Percentiles rank a stretch among this genome's conserved stretches.
These are phyloP conservation scores for Datisca glomerata DNA, from an alignment of 306 rosid species.

Conservation along the genomic window DNA sequence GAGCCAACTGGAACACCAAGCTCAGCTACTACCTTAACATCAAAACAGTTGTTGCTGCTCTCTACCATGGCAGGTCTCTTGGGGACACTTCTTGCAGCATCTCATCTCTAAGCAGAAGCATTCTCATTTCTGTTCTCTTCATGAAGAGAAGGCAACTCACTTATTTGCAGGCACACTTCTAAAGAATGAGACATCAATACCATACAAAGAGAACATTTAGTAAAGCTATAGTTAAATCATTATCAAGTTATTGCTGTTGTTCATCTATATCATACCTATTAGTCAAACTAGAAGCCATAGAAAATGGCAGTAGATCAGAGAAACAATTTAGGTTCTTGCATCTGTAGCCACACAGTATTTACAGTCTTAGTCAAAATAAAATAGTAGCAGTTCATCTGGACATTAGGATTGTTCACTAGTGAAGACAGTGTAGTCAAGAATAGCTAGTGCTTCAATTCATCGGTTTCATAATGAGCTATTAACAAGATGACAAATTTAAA, in stretches of 20 bases:
- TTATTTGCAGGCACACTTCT: conserved; percentile 29
- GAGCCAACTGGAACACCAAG: conserved; percentile 64
- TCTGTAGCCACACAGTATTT: conserved; percentile 26
- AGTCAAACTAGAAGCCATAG: conserved; percentile 28
- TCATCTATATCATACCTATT: conserved; percentile 23
- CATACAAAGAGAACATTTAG: neutral
- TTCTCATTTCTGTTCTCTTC: conserved; percentile 24
- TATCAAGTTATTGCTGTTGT: conserved; percentile 14
- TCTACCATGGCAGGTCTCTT: conserved; percentile 29
- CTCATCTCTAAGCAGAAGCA: conserved; percentile 27
- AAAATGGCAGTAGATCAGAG: conserved; percentile 27
- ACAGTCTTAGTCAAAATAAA: conserved; percentile 51
- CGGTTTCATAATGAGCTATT: neutral
- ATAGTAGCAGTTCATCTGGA: conserved; percentile 24
- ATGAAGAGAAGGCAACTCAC: conserved; percentile 32
- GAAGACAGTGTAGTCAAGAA: conserved; percentile 2
- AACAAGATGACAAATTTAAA: neutral
- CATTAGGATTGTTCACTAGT: conserved; percentile 14
- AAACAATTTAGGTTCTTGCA: conserved; percentile 31
- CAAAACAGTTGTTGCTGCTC: conserved; percentile 23
- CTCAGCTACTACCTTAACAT: conserved; percentile 27
- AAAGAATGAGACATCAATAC: conserved; percentile 4
- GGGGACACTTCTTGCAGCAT: conserved; percentile 27
- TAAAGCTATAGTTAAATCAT: neutral
- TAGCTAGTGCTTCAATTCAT: neutral